Conservation (phyloP, 805 yeast genomes). For the Zygoascus tannicola region DNA sequence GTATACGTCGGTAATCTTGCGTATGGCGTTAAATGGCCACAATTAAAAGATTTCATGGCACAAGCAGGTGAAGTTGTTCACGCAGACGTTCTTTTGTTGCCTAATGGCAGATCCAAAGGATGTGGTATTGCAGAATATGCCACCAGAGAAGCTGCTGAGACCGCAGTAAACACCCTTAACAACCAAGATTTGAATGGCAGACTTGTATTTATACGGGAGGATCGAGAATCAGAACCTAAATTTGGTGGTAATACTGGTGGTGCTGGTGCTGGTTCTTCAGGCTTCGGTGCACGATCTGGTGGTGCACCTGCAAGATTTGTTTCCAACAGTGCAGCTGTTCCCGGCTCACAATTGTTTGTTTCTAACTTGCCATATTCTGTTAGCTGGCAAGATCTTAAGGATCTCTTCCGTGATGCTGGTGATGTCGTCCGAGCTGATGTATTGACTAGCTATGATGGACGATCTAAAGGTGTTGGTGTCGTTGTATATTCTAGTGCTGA, state of each 20-base stretch:
- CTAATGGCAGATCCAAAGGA: slow-evolving; percentile 60
- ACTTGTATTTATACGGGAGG: slow-evolving; percentile 80
- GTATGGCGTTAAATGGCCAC: slow-evolving; percentile 31
- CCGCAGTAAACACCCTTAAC: slow-evolving; percentile 63
- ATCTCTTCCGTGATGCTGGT: slow-evolving; percentile 70
- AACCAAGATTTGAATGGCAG: slow-evolving; percentile 61
- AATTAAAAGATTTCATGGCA: slow-evolving; percentile 31
- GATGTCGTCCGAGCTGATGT: slow-evolving; percentile 77
- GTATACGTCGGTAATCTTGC: slow-evolving; percentile 37
- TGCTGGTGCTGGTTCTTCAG: too few relatives aligned
- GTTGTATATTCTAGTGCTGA: slow-evolving; percentile 59
- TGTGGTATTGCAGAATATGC: slow-evolving; percentile 69
- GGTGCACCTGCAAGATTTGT: slow-evolving; percentile 18
- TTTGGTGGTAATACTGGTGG: slow-evolving; percentile 14
- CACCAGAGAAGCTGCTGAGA: slow-evolving; percentile 51
- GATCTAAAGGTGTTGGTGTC: slow-evolving; percentile 80
- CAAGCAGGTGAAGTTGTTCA: slow-evolving; percentile 56
- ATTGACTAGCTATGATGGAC: slow-evolving; percentile 53
- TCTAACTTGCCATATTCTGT: slow-evolving; percentile 77
- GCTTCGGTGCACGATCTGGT: slow-evolving; percentile 16
- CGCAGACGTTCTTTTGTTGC: slow-evolving; percentile 72
- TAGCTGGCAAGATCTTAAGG: slow-evolving; percentile 79
- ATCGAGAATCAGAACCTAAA: slow-evolving; percentile 37
- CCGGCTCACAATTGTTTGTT: slow-evolving; percentile 52
- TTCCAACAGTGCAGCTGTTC: slow-evolving; percentile 21